Evolutionary conservation across 805 yeast species (phyloP).

Genomic region (Candida coleopterorum): DNA sequence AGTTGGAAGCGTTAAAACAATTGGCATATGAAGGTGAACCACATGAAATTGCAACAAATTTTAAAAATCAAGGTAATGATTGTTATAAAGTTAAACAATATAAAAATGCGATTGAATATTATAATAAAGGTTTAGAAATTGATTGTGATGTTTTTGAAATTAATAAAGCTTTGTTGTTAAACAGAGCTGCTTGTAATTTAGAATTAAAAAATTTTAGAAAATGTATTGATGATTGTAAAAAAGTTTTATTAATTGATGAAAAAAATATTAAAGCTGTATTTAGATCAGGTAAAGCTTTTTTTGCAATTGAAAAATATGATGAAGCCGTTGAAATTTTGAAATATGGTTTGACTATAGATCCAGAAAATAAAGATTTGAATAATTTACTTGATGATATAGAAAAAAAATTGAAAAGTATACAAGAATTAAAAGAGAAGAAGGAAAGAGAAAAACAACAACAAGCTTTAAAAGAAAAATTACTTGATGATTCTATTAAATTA

Average conservation of each 20-base stretch:
- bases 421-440: slow-evolving; percentile 24
- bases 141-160: slow-evolving; percentile 53
- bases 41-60: slow-evolving; percentile 82
- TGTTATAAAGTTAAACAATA: slow-evolving; percentile 68
- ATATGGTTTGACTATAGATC: slow-evolving; percentile 62
- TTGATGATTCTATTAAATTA: slow-evolving; percentile 55
- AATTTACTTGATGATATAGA: slow-evolving; percentile 39
- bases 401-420: slow-evolving; percentile 29
- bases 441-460: slow-evolving; percentile 37
- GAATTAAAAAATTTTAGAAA: slow-evolving; percentile 80
- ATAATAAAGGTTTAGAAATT: slow-evolving; percentile 74
- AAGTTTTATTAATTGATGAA: slow-evolving; percentile 61
- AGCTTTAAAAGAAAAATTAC: slow-evolving; percentile 36
- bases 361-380: slow-evolving; percentile 52
- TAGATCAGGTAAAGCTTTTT: slow-evolving; percentile 79
- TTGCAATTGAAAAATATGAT: slow-evolving; percentile 58
- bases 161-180: slow-evolving; percentile 61
- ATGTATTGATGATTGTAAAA: slow-evolving; percentile 82
- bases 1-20: slow-evolving; percentile 84
- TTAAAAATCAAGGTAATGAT: slow-evolving; percentile 91
- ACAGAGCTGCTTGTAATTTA: slow-evolving; percentile 89
- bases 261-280: slow-evolving; percentile 77
- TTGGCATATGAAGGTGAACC: slow-evolving; percentile 96
- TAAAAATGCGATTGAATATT: slow-evolving; percentile 70
- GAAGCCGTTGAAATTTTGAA: slow-evolving; percentile 66